Percentiles rank a stretch among this genome's conserved stretches.
phyloP scores from a whole-genome alignment of 139 green algal genomes.

The Nannochloris sp. region DNA sequence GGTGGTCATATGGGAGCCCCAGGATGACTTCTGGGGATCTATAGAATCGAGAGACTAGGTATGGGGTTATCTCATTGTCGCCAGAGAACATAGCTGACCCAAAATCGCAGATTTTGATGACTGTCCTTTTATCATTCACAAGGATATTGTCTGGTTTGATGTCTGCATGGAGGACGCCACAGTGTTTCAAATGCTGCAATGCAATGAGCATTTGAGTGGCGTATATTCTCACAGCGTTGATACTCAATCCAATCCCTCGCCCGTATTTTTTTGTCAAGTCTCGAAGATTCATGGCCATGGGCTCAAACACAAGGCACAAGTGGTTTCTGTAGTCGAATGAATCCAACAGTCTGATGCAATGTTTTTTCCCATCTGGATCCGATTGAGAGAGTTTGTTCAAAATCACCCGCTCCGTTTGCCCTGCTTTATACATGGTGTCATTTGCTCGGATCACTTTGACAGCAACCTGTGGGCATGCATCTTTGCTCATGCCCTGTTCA shows the following conservation, averaged over 20 bases:
- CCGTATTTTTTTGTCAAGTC: slow-evolving; percentile 95
- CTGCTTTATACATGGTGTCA: slow-evolving; percentile 72
- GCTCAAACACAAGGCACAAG: slow-evolving; percentile 92
- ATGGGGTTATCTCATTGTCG: slow-evolving; percentile 95
- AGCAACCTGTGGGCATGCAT: slow-evolving; percentile 49
- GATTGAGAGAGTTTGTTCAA: slow-evolving; percentile 64
- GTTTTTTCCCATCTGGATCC: slow-evolving; percentile 77
- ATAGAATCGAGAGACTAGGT: slow-evolving; percentile 96
- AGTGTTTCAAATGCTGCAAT: slow-evolving; percentile 75
- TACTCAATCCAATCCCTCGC: slow-evolving; percentile 84
- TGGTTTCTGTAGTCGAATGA: slow-evolving; percentile 91
- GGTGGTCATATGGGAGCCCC: slow-evolving; percentile 79
- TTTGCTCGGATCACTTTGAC: slow-evolving; percentile 86
- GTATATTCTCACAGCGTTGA: slow-evolving; percentile 84
- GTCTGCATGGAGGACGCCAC: slow-evolving; percentile 90
- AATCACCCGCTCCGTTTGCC: slow-evolving; percentile 66
- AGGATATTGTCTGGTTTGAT: slow-evolving; percentile 99
- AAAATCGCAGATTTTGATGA: slow-evolving; percentile 89
- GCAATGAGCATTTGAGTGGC: slow-evolving; percentile 86
- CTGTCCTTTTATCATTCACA: slow-evolving; percentile 69
- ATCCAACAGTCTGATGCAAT: slow-evolving; percentile 84
- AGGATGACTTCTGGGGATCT: slow-evolving; percentile 92
- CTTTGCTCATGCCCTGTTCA: neutral
- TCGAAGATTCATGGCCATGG: slow-evolving; percentile 84
- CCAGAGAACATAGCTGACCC: slow-evolving; percentile 87